These are phyloP conservation scores for Vigna reflexopilosa DNA, from an alignment of 306 rosid genomes.

Conservation along the genomic window DNA sequence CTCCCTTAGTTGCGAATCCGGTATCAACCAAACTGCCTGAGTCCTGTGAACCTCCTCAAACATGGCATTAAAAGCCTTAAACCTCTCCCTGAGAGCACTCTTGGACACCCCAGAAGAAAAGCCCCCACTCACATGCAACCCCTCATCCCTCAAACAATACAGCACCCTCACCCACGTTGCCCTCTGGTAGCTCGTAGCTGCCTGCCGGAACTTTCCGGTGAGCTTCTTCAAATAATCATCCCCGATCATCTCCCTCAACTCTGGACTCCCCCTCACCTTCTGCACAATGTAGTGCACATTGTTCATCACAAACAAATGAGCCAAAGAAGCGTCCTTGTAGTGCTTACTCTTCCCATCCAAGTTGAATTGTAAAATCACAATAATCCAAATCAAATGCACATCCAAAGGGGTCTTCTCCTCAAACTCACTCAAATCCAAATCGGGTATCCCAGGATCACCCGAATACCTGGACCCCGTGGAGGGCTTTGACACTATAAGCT, in stretches of 20 bases:
- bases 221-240: slow-evolving; percentile 86
- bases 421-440: slow-evolving; percentile 84
- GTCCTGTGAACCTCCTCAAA: slow-evolving; percentile 97
- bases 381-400: slow-evolving; percentile 96
- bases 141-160: slow-evolving; percentile 90
- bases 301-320: slow-evolving; percentile 92
- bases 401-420: slow-evolving; percentile 87
- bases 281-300: slow-evolving; percentile 98
- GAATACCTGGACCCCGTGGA: slow-evolving; percentile 84
- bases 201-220: slow-evolving; percentile 83
- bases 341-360: slow-evolving; percentile 94
- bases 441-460: slow-evolving; percentile 82
- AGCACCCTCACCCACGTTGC: slow-evolving; percentile 93
- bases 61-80: slow-evolving; percentile 92
- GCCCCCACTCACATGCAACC: slow-evolving; percentile 86
- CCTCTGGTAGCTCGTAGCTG: slow-evolving; percentile 94
- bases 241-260: slow-evolving; percentile 88
- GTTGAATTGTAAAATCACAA: slow-evolving; percentile 86
- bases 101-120: slow-evolving; percentile 92
- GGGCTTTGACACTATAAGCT: slow-evolving; percentile 92
- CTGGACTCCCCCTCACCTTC: slow-evolving; percentile 88
- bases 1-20: slow-evolving; percentile 95
- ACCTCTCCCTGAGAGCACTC: slow-evolving; percentile 94
- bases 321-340: slow-evolving; percentile 77
- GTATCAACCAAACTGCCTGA: slow-evolving; percentile 88